Percentiles rank a stretch among this genome's conserved stretches.
Evolutionary conservation across 345 rosid species (phyloP).

Genomic region (Eutrema japonicum): DNA sequence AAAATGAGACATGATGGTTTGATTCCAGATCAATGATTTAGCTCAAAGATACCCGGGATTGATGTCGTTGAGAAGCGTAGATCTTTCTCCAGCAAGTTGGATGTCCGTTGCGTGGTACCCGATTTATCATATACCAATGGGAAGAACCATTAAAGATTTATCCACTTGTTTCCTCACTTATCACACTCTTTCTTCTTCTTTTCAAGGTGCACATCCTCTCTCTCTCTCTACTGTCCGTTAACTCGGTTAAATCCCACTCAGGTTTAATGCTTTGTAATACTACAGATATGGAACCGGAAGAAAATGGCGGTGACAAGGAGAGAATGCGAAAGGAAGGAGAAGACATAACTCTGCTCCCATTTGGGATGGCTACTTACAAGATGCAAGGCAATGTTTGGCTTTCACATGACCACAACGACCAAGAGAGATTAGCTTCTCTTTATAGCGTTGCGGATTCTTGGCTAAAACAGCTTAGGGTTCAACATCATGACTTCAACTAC

Average conservation of each 20-base stretch:
- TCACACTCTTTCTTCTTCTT: slow-evolving; percentile 94
- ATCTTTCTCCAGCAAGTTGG: slow-evolving; percentile 99
- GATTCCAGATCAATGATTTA: slow-evolving; percentile 69
- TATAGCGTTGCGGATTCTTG: slow-evolving; percentile 95
- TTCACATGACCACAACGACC: slow-evolving; percentile 73
- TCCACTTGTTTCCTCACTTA: slow-evolving; percentile 95
- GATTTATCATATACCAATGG: slow-evolving; percentile 98
- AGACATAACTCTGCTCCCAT: slow-evolving; percentile 63
- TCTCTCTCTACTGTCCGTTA: background rate
- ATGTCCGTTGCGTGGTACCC: slow-evolving; percentile 99
- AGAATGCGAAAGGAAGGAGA: slow-evolving; percentile 60
- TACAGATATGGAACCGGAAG: slow-evolving; percentile 63
- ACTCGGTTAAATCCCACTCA: background rate
- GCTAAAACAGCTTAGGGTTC: slow-evolving; percentile 93
- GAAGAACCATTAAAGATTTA: slow-evolving; percentile 91
- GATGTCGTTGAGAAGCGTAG: slow-evolving; percentile 88
- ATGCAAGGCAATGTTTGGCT: slow-evolving; percentile 96
- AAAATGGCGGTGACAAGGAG: slow-evolving; percentile 53
- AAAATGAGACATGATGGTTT: background rate
- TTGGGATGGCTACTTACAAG: slow-evolving; percentile 94
- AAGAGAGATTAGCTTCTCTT: slow-evolving; percentile 76
- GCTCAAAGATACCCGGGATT: slow-evolving; percentile 73
- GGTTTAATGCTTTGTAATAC: background rate
- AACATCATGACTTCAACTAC: slow-evolving; percentile 95
- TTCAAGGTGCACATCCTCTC: slow-evolving; percentile 64